Base-by-base conservation (phyloP, 1,139 yeast genomes). In the Zygosaccharomyces pseudobailii region DNA sequence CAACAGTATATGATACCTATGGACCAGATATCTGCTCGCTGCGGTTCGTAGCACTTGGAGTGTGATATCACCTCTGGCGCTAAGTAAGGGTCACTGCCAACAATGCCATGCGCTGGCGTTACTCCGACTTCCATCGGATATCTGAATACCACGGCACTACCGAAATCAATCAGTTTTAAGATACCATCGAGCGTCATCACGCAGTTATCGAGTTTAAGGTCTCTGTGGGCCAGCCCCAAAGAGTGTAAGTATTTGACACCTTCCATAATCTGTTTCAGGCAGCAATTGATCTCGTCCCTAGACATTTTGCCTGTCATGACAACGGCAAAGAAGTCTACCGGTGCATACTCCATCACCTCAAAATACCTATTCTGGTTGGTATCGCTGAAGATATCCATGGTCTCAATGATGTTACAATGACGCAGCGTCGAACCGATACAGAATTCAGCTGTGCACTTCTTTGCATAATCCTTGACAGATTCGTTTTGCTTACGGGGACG, bases 331-430 rank as follows among this genome's bases (percentile, higher is more conserved):
- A 90, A 85, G 68, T 94, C 99, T 50, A 85, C 86, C 20, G 96
- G 97, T 50, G 97, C 94, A 65, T 87, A 94, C 66, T 94, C 98
- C 98, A 94, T 92, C 42, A 94, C 90, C 67, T 94, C 97, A 66
- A 82, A 92, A 63, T 87, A 87, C 56, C 89, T 80, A 56, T 82
- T 84, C 60, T 89, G 97, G 61, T 87, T 86, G 49, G 90, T 81
- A 52, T 66, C 69, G n/a, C 66, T 63, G 46, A 66, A 66, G 35
- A 92, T 88, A 65, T 94, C 98, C 50, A 92, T 77, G 0, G 98
- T 92, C 66, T 90, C 94, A 59, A 92, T 89, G 55, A 92, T 83
- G 66, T 92, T 90, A 17, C 96, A 92, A 67, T 92, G 97, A 61
- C 87, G 92, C 56, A 92, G 73, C 4, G 98, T 88, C 6, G 97